These are phyloP conservation scores for Chrysosphaeria jannelii DNA, from an alignment of 2,329 filamentous ascomycete genomes.

Conservation along the genomic window DNA sequence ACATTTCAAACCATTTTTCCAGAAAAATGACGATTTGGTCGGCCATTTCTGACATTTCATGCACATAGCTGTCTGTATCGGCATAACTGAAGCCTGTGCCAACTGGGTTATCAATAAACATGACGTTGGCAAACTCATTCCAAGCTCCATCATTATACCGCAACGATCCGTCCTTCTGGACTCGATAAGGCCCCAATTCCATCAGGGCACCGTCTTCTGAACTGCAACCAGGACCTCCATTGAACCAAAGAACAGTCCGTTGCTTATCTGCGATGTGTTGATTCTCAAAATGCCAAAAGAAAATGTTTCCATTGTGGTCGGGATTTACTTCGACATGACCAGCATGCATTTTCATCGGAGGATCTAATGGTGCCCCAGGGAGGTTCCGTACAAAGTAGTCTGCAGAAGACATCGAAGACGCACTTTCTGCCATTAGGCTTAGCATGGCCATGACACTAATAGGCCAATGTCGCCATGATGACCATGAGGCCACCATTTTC, in stretches of 20 bases:
- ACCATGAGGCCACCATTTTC: no score
- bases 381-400: slow-evolving; percentile 76
- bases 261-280: slow-evolving; percentile 77
- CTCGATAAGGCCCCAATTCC: slow-evolving; percentile 77
- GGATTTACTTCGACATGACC: slow-evolving; percentile 79
- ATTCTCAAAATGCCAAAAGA: slow-evolving; percentile 97
- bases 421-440: slow-evolving; percentile 9
- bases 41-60: slow-evolving; percentile 70
- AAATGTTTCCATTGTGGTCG: slow-evolving; percentile 70
- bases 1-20: slow-evolving; percentile 70
- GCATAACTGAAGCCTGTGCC: slow-evolving; percentile 93
- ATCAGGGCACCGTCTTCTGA: slow-evolving; percentile 92
- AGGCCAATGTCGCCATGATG: no score
- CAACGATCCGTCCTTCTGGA: slow-evolving; percentile 43
- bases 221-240: slow-evolving; percentile 87
- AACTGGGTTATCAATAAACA: slow-evolving; percentile 93
- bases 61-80: slow-evolving; percentile 60
- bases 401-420: slow-evolving; percentile 23
- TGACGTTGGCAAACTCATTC: slow-evolving; percentile 90
- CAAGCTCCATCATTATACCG: slow-evolving; percentile 78
- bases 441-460: slow-evolving; percentile 14
- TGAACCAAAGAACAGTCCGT: slow-evolving; percentile 85
- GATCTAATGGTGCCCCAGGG: slow-evolving; percentile 53
- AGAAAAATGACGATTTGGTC: slow-evolving; percentile 65
- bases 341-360: slow-evolving; percentile 87